Evolutionary conservation across 805 yeast species (phyloP).

Genomic region (Suhomyces sp.): DNA sequence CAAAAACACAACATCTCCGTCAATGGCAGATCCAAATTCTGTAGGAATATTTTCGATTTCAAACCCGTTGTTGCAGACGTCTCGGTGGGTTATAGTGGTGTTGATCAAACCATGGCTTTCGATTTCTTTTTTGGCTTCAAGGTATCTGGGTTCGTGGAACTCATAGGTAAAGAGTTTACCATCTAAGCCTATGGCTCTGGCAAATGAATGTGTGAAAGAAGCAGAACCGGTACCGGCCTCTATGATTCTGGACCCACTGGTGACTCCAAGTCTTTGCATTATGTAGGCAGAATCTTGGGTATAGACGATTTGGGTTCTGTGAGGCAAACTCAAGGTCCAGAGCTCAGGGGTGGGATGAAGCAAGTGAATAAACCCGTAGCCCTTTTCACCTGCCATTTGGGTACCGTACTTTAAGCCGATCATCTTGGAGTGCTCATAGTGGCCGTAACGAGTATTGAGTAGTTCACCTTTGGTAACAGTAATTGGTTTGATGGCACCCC

Average conservation of each 20-base stretch:
- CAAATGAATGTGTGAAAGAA: conserved; percentile 88
- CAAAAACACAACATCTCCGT: conserved; percentile 75
- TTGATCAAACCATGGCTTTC: conserved; percentile 63
- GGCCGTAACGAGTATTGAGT: conserved; percentile 85
- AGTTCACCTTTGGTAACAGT: conserved; percentile 54
- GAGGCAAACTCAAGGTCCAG: conserved; percentile 96
- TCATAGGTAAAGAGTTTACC: conserved; percentile 84
- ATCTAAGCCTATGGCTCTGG: conserved; percentile 61
- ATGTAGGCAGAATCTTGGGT: conserved; percentile 94
- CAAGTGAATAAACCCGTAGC: conserved; percentile 81
- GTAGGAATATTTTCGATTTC: conserved; percentile 40
- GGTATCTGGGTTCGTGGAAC: conserved; percentile 80
- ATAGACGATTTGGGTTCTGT: conserved; percentile 95
- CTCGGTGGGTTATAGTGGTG: conserved; percentile 79
- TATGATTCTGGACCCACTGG: conserved; percentile 73
- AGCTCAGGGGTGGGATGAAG: conserved; percentile 91
- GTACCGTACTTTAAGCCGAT: conserved; percentile 80
- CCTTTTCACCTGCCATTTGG: conserved; percentile 73
- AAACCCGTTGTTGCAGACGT: conserved; percentile 89
- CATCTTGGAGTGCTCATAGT: conserved; percentile 81
- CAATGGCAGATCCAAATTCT: conserved; percentile 26
- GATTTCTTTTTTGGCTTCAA: conserved; percentile 78
- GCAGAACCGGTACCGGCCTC: conserved; percentile 99
- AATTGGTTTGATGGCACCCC: conserved; percentile 77
- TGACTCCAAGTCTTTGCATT: conserved; percentile 72